These are phyloP conservation scores for Alternaria gansuensis DNA, from an alignment of 2,329 filamentous ascomycete species.

Conservation along the genomic window DNA sequence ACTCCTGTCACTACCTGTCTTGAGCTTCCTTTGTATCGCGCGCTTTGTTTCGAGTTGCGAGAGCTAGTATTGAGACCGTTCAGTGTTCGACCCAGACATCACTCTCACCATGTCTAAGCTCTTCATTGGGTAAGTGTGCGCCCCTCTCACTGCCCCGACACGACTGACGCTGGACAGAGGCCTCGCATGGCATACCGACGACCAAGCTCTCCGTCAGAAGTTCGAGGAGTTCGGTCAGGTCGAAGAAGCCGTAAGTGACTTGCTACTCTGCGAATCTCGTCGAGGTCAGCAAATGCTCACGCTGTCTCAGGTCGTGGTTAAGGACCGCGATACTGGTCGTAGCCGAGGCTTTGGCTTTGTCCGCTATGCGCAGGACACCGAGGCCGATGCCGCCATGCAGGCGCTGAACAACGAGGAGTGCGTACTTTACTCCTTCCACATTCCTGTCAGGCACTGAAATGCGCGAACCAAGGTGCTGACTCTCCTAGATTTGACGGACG, in stretches of 20 bases:
- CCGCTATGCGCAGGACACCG: conserved; percentile 78
- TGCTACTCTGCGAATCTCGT: background rate
- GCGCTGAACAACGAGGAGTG: conserved; percentile 91
- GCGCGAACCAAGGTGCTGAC: conserved; percentile 25
- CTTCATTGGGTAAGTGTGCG: conserved; percentile 81
- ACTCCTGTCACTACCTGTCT: conserved; percentile 33
- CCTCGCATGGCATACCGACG: conserved; percentile 98
- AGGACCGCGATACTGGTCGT: conserved; percentile 94
- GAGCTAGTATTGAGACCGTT: conserved; percentile 53
- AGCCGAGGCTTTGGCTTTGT: conserved; percentile 98
- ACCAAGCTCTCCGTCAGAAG: conserved; percentile 83
- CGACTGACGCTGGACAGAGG: conserved; percentile 67
- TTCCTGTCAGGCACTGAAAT: background rate
- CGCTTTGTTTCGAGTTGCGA: conserved; percentile 37
- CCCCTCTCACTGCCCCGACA: background rate
- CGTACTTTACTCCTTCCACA: background rate
- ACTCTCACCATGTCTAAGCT: conserved; percentile 80
- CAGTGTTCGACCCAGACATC: conserved; percentile 46
- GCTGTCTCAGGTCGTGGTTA: conserved; percentile 82
- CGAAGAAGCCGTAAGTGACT: conserved; percentile 87
- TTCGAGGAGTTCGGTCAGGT: conserved; percentile 91
- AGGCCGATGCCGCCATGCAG: conserved; percentile 79
- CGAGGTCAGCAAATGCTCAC: conserved; percentile 29
- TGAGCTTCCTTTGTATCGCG: conserved; percentile 43
- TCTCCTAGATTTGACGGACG: conserved; percentile 84